Base-by-base conservation (phyloP, 2,329 filamentous ascomycete genomes). In the Fusarium equiseti region DNA sequence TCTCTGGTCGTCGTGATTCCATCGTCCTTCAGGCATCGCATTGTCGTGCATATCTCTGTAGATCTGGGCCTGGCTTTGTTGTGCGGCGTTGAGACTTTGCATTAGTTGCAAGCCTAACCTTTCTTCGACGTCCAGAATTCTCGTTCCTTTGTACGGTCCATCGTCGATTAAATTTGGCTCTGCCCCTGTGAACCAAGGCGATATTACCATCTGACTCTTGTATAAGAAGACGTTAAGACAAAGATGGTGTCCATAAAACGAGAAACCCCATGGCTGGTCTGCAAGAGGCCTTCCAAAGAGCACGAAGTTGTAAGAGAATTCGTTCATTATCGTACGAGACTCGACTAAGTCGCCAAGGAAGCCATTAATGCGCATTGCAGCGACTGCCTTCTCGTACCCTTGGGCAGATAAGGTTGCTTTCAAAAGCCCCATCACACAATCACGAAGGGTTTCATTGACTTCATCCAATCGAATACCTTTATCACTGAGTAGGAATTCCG, bases 1-100 rank as follows among this genome's bases (percentile, higher is more conserved):
- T 15, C 92, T 86, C 81, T 95, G 91, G 77, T 95, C 92, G 75
- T 93, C 91, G 70, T 90, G 90, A 78, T 94, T 95, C 91, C 92
- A 95, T 16, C 92, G 86, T 16, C 90, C 90, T 13, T 81, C 79
- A 9, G 86, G 88, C 91, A 94, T 93, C 18, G 38, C 26, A 83
- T 3, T 82, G 69, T 63, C 84, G 83, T 31, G 78, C 87, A 93
- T 0, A 87, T 81, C 11, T 11, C 45, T 52, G 26, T 58, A 51
- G 15, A 58, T 22, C 10, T 58, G 55, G 3, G 27, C 55, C 22
- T 43, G 38, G 16, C 8, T 10, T 29, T 58, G 45, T 67, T 88
- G 88, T 0, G 89, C 89, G 4, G 78, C 76, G 49, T 73, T 89
- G 86, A 94, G 81, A 24, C 83, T 85, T 76, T 92, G 90, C 91